phyloP scores from a whole-genome alignment of 2,329 filamentous ascomycete genomes.

The Calonectria hawksworthii region DNA sequence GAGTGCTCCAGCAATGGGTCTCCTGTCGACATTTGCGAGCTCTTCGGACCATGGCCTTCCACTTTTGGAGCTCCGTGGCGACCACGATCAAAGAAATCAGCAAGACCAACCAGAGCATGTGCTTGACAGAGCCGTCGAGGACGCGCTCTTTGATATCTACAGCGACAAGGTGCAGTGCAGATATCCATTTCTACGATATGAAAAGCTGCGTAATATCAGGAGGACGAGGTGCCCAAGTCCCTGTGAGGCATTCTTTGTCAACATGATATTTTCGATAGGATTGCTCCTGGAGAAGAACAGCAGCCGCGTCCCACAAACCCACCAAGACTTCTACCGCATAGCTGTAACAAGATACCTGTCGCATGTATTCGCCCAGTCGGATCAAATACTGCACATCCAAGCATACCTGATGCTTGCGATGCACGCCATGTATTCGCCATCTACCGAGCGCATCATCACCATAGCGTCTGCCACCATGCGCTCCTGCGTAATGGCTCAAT shows the following conservation, averaged over 20 bases:
- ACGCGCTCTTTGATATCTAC: not conserved
- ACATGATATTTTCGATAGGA: constrained; percentile 2
- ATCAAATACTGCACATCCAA: not conserved
- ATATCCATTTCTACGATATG: not conserved
- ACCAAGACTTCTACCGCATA: not conserved
- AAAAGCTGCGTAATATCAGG: not conserved
- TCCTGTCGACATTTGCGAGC: not conserved
- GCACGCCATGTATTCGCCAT: not conserved
- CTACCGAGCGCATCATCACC: constrained; percentile 1
- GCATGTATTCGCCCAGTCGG: not conserved
- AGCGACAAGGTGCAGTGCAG: not conserved
- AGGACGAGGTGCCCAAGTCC: not conserved
- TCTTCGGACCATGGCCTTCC: not conserved
- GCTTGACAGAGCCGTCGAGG: not conserved
- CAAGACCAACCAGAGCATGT: not conserved
- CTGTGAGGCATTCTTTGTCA: not conserved
- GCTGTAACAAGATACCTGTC: not conserved
- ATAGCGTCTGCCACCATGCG: constrained; percentile 3
- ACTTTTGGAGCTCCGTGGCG: not conserved
- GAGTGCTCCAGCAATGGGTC: not conserved
- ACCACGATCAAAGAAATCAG: not conserved
- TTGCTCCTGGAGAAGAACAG: not conserved
- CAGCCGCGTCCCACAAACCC: not conserved
- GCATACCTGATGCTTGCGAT: not conserved
- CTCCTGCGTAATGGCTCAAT: constrained; percentile 1